These are phyloP conservation scores for Quercus tomentella DNA, from an alignment of 331 rosid species.

Conservation along the genomic window DNA sequence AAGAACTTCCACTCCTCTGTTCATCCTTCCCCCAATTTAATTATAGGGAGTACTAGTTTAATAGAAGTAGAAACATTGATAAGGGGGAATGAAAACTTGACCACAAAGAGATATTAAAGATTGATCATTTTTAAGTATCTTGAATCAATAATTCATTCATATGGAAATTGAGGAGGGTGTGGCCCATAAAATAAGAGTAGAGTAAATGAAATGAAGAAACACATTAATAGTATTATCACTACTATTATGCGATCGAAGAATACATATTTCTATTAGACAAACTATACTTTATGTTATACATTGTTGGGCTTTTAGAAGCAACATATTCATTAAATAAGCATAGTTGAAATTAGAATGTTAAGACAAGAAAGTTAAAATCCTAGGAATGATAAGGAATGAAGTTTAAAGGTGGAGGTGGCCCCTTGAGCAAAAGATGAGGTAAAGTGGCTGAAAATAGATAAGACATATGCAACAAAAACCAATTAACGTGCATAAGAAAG, in stretches of 20 bases:
- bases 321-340: background rate
- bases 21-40: background rate
- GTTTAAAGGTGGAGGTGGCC: background rate
- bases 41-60: too few relatives aligned
- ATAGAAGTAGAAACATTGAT: too few relatives aligned
- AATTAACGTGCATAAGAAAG: background rate
- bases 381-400: background rate
- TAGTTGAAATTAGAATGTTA: background rate
- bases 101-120: background rate
- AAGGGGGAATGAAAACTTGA: background rate
- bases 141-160: background rate
- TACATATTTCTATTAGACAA: background rate
- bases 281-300: background rate
- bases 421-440: background rate
- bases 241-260: too few relatives aligned
- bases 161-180: background rate
- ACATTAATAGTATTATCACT: background rate
- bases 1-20: background rate
- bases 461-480: background rate
- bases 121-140: background rate
- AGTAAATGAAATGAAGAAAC: background rate
- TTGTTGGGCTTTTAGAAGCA: background rate
- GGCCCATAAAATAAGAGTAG: too few relatives aligned
- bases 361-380: background rate
- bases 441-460: background rate